These are phyloP conservation scores for Magnaporthiopsis incrustans DNA, from an alignment of 2,329 filamentous ascomycete species.

Conservation along the genomic window DNA sequence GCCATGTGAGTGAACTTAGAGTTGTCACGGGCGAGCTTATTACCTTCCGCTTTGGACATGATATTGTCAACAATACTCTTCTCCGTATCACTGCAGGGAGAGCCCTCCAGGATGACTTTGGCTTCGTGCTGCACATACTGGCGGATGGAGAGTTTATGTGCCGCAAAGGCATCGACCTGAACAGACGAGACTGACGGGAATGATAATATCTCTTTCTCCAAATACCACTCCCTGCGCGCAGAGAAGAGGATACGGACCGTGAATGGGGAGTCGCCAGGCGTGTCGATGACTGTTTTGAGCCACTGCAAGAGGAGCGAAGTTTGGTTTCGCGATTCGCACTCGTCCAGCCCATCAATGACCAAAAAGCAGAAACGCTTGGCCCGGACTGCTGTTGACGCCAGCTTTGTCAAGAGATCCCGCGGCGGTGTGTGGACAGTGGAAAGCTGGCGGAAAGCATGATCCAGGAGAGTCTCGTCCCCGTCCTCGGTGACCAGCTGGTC, in stretches of 20 bases:
- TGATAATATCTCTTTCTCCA: background rate
- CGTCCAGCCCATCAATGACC: conserved; percentile 4
- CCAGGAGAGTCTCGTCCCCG: background rate
- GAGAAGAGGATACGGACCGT: background rate
- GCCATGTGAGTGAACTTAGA: too few relatives aligned
- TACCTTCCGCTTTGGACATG: too few relatives aligned
- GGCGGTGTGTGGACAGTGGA: background rate
- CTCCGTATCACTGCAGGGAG: too few relatives aligned
- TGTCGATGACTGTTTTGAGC: too few relatives aligned
- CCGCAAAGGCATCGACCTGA: too few relatives aligned
- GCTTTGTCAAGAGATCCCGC: too few relatives aligned
- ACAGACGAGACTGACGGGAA: background rate
- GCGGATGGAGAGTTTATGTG: background rate
- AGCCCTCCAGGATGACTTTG: too few relatives aligned
- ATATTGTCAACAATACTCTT: too few relatives aligned
- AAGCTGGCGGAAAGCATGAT: background rate
- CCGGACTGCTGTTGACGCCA: background rate
- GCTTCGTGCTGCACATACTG: background rate
- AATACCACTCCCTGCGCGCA: background rate
- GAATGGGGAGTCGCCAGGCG: background rate
- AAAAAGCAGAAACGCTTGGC: conserved; percentile 11
- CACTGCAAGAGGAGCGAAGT: too few relatives aligned
- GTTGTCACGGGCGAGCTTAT: too few relatives aligned
- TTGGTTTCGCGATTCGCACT: background rate
- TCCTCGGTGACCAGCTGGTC: background rate